A percentile compares a stretch with the other conserved stretches of the same genome.
These are phyloP conservation scores for Pezicula neosporulosa DNA, from an alignment of 2,329 filamentous ascomycete species.

Conservation along the genomic window DNA sequence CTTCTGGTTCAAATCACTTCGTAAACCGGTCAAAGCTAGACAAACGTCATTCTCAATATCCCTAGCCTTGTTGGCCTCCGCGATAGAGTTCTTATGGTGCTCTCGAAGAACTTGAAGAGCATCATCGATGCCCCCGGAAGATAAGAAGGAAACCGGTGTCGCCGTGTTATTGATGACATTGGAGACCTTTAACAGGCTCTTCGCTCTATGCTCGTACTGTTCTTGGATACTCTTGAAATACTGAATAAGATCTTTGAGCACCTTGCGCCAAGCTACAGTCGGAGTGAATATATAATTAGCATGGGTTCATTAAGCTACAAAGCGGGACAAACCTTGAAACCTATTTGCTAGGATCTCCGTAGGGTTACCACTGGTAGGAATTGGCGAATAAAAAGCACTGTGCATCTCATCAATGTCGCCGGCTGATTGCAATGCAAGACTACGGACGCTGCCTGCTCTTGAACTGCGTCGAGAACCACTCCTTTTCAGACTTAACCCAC, in stretches of 20 bases:
- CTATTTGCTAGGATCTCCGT: constrained; percentile 84
- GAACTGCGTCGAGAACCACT: constrained; percentile 78
- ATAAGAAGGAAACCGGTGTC: constrained; percentile 72
- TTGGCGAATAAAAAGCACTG: constrained; percentile 85
- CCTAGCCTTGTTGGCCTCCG: constrained; percentile 81
- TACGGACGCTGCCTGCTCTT: constrained; percentile 82
- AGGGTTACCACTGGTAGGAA: constrained; percentile 82
- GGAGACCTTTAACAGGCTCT: constrained; percentile 76
- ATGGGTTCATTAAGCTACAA: constrained; percentile 1
- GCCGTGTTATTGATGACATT: constrained; percentile 80
- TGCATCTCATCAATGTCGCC: constrained; percentile 67
- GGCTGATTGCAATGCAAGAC: constrained; percentile 68
- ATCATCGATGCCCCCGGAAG: constrained; percentile 81
- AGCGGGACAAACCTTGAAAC: constrained; percentile 71
- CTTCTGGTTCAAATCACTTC: constrained; percentile 89
- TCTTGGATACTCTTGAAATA: constrained; percentile 92
- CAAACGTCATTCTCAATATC: constrained; percentile 94
- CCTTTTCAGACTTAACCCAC: constrained; percentile 71
- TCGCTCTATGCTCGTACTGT: constrained; percentile 83
- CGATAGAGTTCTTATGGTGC: constrained; percentile 77
- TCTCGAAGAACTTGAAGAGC: constrained; percentile 75
- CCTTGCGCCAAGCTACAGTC: constrained; percentile 79
- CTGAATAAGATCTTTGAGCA: constrained; percentile 88
- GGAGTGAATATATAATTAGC: constrained; percentile 5
- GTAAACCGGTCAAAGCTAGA: constrained; percentile 76